Conservation (phyloP, 495 filamentous ascomycete genomes). For the Lasiosphaeria hispida region DNA sequence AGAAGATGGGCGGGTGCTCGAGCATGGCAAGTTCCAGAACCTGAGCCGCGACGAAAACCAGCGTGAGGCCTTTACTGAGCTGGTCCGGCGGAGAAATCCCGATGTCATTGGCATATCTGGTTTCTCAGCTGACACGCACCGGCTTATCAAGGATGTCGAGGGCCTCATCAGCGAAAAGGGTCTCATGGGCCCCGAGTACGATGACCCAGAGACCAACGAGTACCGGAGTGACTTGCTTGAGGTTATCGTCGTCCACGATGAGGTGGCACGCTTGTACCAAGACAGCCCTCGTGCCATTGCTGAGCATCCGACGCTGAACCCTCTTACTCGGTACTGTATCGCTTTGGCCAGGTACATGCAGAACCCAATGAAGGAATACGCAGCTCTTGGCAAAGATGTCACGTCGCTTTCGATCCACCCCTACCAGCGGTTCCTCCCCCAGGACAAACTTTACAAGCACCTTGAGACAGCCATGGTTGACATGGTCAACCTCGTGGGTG, state of each 20-base stretch:
- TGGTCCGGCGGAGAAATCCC: conserved; percentile 72
- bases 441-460: conserved; percentile 78
- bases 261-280: conserved; percentile 91
- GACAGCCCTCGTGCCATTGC: conserved; percentile 75
- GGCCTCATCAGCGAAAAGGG: conserved; percentile 71
- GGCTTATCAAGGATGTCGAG: conserved; percentile 74
- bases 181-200: conserved; percentile 69
- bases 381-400: conserved; percentile 82
- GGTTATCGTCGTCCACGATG: conserved; percentile 89
- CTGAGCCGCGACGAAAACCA: conserved; percentile 68
- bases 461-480: conserved; percentile 95
- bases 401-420: conserved; percentile 83
- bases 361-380: conserved; percentile 93
- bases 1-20: conserved; percentile 83
- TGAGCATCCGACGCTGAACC: conserved; percentile 75
- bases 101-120: conserved; percentile 90
- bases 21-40: conserved; percentile 81
- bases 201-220: conserved; percentile 58
- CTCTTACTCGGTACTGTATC: conserved; percentile 82
- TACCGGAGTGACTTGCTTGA: conserved; percentile 74
- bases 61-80: conserved; percentile 64
- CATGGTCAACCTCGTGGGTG: conserved; percentile 94
- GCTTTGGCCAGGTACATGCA: conserved; percentile 87
- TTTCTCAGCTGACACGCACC: conserved; percentile 84
- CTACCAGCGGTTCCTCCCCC: conserved; percentile 81